Evolutionary conservation across 2,329 filamentous ascomycete genomes (phyloP), one percentile per base, ranked within the genome.

Genomic region (Coniochaeta hoffmannii): DNA sequence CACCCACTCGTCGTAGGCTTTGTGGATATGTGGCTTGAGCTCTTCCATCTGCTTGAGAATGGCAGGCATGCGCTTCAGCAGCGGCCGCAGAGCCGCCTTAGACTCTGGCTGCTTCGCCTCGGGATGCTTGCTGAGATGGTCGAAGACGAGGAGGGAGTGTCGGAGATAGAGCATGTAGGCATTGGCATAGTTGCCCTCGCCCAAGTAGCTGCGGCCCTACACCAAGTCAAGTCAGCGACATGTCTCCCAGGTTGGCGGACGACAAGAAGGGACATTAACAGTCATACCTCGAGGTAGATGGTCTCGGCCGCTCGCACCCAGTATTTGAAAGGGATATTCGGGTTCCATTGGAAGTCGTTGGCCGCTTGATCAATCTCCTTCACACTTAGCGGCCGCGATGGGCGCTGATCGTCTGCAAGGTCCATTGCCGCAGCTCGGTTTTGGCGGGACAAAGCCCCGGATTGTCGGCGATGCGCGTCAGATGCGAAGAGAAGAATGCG

Each of bases 131-230:
- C 82, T 79, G 9, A 99, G 77, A 54, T 87, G 80, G 7, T 90
- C 82, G 28, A 96, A 75, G 24, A 96, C 82, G n/a, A 99, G 83
- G 54, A 87, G 80, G 10, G 90, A 90, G 72, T 96, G 91, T 62
- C 94, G 86, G 68, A 94, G 90, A n/a, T 96, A 82, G 57, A 97
- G 84, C 55, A 97, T 81, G 69, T 96, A 99, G 4, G 93, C 89
- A 66, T 94, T 88, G 63, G 91, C 84, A 60, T 90, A 84, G 71
- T 97, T 92, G 64, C 87, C 87, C 70, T 97, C 93, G 41, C 82
- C 81, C 64, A 94, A 81, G 67, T 96, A 96, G 63, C 93, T 90
- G 53, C 83, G 79, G 19, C 90, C 92, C 89, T 97, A 31, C 26
- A 38, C n/a, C 4, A 46, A 4, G 30, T 8, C 19, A 15, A n/a